Evolutionary conservation across 2,329 filamentous ascomycete species (phyloP), one percentile per base, ranked within the genome.

Genomic region (Macroventuria anomochaeta): DNA sequence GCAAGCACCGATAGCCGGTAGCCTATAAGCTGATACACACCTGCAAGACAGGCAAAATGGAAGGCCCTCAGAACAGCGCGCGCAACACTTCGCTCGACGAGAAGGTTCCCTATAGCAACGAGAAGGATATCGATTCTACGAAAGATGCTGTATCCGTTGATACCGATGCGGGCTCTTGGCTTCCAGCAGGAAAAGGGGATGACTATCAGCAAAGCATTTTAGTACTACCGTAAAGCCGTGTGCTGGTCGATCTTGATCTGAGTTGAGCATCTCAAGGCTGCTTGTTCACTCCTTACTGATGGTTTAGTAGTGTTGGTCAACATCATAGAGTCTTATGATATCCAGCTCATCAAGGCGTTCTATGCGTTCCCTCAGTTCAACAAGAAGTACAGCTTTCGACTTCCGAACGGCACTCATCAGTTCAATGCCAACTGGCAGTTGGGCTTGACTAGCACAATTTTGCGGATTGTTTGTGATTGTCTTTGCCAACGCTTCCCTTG

Each of bases 311-410:
- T n/a, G 10, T 11, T 34, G 32, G 32, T n/a, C 72, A 93, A 95
- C 69, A 85, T 85, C 63, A 96, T 96, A 91, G 90, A 95, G 73
- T 90, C 89, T 11, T 93, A 91, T 76, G 90, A 95, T 70, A 81
- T 93, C 54, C 85, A 83, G 63, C 78, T 93, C 51, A 85, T 92
- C 70, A 89, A 86, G 77, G 90, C 90, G 73, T 90, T 93, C 67
- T 91, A 83, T 52, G 75, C 65, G 13, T 74, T 75, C 39, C 71
- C 70, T 11, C 62, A 68, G 12, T 78, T 78, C 66, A 71, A 77
- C 36, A 48, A 59, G 32, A 66, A 69, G 41, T 34, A 34, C 32
- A n/a, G 32, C 15, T 34, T 34, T 11, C 32, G 17, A 18, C 15
- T 34, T 17, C 15, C 15, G 32, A 34, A 34, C 15, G 32, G 32